Percentiles rank a stretch among this genome's conserved stretches.
Evolutionary conservation across 140 eudicot species (phyloP).

Genomic region (Flaveria floridana): DNA sequence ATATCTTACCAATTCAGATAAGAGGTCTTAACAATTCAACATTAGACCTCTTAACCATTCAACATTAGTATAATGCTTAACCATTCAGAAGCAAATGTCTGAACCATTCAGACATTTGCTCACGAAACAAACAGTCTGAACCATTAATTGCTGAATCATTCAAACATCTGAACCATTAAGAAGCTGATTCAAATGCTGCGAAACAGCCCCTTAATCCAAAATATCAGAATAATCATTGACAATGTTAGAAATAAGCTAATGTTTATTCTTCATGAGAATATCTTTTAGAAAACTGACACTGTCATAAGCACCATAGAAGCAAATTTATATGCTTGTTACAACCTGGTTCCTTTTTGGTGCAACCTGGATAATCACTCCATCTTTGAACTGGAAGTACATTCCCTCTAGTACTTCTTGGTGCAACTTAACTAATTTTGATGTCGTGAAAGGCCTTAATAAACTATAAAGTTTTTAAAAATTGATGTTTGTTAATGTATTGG

Average conservation of each 20-base stretch:
- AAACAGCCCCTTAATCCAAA: not conserved
- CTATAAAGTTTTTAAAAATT: not conserved
- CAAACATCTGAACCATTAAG: too few species aligned
- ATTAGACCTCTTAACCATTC: too few species aligned
- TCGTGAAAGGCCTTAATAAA: constrained; percentile 8
- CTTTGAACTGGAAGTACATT: not conserved
- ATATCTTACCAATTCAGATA: too few species aligned
- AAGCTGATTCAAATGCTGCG: too few species aligned
- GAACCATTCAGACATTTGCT: too few species aligned
- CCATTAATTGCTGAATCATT: too few species aligned
- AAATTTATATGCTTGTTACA: not conserved
- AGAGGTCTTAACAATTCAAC: too few species aligned
- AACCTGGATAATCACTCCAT: not conserved
- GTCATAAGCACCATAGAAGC: constrained; percentile 1
- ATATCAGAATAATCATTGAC: not conserved
- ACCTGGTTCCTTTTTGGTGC: not conserved
- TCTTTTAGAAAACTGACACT: not conserved
- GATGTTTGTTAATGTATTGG: constrained; percentile 14
- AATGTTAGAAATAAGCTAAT: not conserved
- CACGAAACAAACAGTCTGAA: too few species aligned
- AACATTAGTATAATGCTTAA: too few species aligned
- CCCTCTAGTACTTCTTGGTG: constrained; percentile 1
- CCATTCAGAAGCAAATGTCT: too few species aligned
- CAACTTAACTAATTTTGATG: not conserved
- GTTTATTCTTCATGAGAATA: not conserved